Evolutionary conservation across 2,329 filamentous ascomycete species (phyloP).

Genomic region (Aspergillus brunneoviolaceus): DNA sequence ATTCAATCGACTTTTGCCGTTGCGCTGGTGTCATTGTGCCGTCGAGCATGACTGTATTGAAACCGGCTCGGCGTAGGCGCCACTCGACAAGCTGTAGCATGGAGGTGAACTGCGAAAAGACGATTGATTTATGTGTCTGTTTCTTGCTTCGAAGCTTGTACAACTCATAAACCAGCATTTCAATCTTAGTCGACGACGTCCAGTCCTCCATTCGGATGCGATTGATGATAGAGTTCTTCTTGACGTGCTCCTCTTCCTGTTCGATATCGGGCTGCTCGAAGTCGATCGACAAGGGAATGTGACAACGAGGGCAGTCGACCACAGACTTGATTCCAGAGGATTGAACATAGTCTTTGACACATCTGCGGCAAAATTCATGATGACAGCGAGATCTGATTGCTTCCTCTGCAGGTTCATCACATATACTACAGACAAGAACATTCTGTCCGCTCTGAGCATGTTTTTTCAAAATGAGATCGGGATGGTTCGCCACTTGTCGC

Average conservation of each 20-base stretch:
- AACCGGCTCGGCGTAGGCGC: conserved; percentile 92
- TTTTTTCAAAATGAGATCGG: conserved; percentile 89
- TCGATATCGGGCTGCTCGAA: conserved; percentile 94
- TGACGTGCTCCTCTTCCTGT: conserved; percentile 80
- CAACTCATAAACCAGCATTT: conserved; percentile 90
- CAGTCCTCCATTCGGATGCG: conserved; percentile 98
- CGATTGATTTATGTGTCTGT: conserved; percentile 91
- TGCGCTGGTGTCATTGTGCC: conserved; percentile 95
- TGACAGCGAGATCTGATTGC: conserved; percentile 88
- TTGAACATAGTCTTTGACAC: conserved; percentile 75
- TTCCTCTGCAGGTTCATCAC: conserved; percentile 93
- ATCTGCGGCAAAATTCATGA: conserved; percentile 86
- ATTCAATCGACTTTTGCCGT: conserved; percentile 87
- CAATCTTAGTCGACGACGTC: conserved; percentile 98
- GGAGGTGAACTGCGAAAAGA: conserved; percentile 95
- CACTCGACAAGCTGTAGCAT: conserved; percentile 98
- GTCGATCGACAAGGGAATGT: conserved; percentile 86
- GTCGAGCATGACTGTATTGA: conserved; percentile 97
- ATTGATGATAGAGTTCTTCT: conserved; percentile 97
- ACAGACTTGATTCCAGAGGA: conserved; percentile 65
- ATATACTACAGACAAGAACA: conserved; percentile 87
- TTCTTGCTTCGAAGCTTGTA: conserved; percentile 90
- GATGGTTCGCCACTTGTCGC: conserved; percentile 96
- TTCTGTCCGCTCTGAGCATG: conserved; percentile 84
- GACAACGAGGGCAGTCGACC: conserved; percentile 78